Evolutionary conservation across 345 rosid genomes (phyloP).

Genomic region (Syzygium aqueum): DNA sequence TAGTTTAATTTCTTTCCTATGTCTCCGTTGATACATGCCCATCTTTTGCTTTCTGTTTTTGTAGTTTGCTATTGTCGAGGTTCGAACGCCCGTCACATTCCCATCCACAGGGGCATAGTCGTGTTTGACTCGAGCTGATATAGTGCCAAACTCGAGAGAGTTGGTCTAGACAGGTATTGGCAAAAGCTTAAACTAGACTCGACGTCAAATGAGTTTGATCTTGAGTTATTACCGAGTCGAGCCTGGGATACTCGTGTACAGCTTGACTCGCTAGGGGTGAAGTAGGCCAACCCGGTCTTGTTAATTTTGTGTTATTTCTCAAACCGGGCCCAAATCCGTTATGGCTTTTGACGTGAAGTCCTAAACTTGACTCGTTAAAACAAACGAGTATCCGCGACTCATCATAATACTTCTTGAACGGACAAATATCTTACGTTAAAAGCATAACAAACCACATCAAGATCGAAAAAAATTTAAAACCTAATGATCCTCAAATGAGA

Average conservation of each 20-base stretch:
- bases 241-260: background rate
- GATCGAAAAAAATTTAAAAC: background rate
- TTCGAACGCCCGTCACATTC: background rate
- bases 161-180: background rate
- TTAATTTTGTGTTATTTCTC: background rate
- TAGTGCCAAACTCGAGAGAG: background rate
- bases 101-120: background rate
- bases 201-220: background rate
- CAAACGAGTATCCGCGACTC: background rate
- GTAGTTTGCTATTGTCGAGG: background rate
- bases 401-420: background rate
- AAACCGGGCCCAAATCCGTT: background rate
- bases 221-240: background rate
- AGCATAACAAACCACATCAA: constrained; percentile 1
- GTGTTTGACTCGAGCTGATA: background rate
- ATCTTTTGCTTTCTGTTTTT: background rate
- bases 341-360: background rate
- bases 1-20: background rate
- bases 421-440: background rate
- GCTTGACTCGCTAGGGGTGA: background rate
- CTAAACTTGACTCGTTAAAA: background rate
- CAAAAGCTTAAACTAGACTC: background rate
- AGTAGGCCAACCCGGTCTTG: background rate
- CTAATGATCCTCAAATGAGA: background rate
- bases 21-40: background rate